Evolutionary conservation across 116 monocot genomes (phyloP), one percentile per base, ranked within the genome.

Genomic region (Cymodocea nodosa): DNA sequence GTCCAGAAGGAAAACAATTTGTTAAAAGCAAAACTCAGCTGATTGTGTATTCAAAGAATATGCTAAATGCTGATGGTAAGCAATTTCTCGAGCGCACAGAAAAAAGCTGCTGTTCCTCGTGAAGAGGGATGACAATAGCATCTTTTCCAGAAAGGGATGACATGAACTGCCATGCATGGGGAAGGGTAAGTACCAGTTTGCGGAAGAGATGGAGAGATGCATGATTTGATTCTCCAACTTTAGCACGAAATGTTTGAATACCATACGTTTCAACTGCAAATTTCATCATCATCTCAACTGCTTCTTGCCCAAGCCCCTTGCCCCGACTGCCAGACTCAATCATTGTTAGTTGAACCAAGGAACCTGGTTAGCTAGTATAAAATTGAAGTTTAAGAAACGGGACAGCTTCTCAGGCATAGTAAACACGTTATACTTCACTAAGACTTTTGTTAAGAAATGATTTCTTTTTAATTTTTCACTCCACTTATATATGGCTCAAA

Each of bases 221-320:
- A 51, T 51, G 63, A 68, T 94, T 94, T 39, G 80, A 74, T 60
- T 87, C 90, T 53, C 87, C 79, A 71, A 94, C 87, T 82, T 94
- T 94, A 48, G 64, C 94, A 20, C 94, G 71, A 62, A 94, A 89
- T 56, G 66, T 83, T 48, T 79, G 74, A 60, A 89, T 87, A 56
- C 70, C 70, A 65, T 79, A 94, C 12, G 70, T 84, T 24, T 74
- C 63, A 53, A 79, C 53, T 63, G 89, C 86, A 87, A 84, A 89
- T 52, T 67, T 44, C 87, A 94, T 94, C 94, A 94, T 89, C 84
- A 89, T 74, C 74, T 82, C 63, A 10, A 87, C 77, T 40, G 90
- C 78, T 63, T 89, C 94, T 73, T 79, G 67, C 50, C 87, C 94
- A 65, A 94, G 78, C 18, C 94, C 94, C 73, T 89, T 94, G 36